Percentiles rank a stretch among this genome's conserved stretches.
Evolutionary conservation across 768 basidiomycete species (phyloP).

Genomic region (Phanerodontia chrysosporium): DNA sequence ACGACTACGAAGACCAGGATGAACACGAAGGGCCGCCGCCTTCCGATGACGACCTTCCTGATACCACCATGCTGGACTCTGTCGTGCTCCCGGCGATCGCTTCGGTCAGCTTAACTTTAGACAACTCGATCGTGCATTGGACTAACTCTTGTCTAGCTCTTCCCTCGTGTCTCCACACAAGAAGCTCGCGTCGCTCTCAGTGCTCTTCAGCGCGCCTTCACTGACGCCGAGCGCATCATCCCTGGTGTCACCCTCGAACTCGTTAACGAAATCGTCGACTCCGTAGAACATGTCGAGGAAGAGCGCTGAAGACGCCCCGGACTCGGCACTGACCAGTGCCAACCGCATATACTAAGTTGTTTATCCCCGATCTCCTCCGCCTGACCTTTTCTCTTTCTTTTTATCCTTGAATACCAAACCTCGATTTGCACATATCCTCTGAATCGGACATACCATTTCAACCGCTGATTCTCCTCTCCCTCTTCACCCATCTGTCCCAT

Average conservation of each 20-base stretch:
- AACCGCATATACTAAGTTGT: no score
- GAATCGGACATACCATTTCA: constrained; percentile 7
- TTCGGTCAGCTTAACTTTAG: constrained; percentile 54
- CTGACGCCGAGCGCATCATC: constrained; percentile 91
- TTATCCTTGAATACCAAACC: not conserved
- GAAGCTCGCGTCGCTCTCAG: constrained; percentile 86
- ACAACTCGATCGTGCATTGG: not conserved
- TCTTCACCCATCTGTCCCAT: not conserved
- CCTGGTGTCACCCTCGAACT: constrained; percentile 92
- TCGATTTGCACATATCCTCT: not conserved
- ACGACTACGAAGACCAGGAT: constrained; percentile 57
- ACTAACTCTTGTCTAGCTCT: constrained; percentile 53
- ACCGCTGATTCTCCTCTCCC: not conserved
- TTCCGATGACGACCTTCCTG: constrained; percentile 49
- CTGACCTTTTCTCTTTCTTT: not conserved
- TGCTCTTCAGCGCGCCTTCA: constrained; percentile 85
- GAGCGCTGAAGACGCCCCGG: constrained; percentile 38
- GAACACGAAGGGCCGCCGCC: constrained; percentile 32
- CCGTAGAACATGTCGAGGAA: constrained; percentile 86
- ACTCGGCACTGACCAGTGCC: not conserved
- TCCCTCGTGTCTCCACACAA: constrained; percentile 88
- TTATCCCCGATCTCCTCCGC: not conserved
- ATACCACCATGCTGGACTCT: constrained; percentile 92
- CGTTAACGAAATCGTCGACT: constrained; percentile 91
- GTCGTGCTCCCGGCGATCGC: constrained; percentile 96